Conservation (phyloP, 2,329 filamentous ascomycete species). For the Cryphonectria japonica region DNA sequence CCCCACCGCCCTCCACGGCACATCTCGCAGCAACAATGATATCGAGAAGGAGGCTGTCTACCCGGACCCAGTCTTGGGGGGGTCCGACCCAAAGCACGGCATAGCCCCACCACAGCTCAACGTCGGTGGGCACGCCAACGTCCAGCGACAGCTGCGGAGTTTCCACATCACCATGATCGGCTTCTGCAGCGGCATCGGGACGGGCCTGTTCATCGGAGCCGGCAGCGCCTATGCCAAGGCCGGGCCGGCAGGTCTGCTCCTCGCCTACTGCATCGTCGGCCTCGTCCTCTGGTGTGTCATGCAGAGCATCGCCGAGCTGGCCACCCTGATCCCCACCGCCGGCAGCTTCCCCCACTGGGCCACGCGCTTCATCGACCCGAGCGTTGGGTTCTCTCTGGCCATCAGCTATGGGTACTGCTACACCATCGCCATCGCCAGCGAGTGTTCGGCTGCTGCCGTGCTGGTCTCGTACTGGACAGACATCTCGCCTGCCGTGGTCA, state of each 20-base stretch:
- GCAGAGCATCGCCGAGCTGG: conserved; percentile 31
- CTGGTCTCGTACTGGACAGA: conserved; percentile 31
- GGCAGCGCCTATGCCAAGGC: conserved; percentile 29
- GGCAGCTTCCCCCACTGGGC: conserved; percentile 32
- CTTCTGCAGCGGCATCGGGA: conserved; percentile 31
- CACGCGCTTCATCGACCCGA: conserved; percentile 30
- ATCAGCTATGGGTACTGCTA: conserved; percentile 31
- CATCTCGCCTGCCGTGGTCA: conserved; percentile 29
- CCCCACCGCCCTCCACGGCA: conserved; percentile 3
- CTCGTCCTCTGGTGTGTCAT: conserved; percentile 28
- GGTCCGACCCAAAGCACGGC: conserved; percentile 25
- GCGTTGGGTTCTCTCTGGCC: conserved; percentile 30
- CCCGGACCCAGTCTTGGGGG: conserved; percentile 25
- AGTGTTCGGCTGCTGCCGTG: conserved; percentile 30
- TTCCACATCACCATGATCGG: conserved; percentile 31
- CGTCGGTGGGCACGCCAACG: conserved; percentile 28
- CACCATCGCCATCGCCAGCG: conserved; percentile 29
- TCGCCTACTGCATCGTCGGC: conserved; percentile 28
- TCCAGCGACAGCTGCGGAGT: conserved; percentile 28
- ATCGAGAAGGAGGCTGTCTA: conserved; percentile 27
- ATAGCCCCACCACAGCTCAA: conserved; percentile 26
- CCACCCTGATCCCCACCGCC: conserved; percentile 30
- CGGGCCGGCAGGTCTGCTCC: conserved; percentile 29
- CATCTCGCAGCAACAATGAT: conserved; percentile 14
- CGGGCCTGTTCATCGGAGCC: conserved; percentile 31